Base-by-base conservation (phyloP, 1,284 basidiomycete species). In the Cutaneotrichosporon sp. region DNA sequence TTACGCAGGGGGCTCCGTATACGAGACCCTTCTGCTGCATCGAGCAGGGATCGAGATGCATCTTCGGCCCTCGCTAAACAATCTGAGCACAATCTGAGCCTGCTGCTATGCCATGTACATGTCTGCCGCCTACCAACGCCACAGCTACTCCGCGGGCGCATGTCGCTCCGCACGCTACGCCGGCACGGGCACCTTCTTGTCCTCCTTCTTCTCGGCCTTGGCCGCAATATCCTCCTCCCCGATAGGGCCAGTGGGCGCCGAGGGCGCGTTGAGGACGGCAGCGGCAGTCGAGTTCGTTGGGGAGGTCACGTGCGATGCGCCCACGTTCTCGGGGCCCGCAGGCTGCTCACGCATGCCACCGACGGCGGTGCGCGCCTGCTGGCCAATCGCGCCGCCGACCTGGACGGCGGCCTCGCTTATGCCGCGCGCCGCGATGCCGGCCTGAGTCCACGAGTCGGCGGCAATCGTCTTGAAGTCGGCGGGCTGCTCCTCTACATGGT, bases 381-480 rank as follows among this genome's bases (percentile, higher is more conserved):
- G 64, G 52, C 75, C 74, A n/a, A 76, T 57, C 21, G 73, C 71
- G 5, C 66, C 67, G 26, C 72, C 76, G 6, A 79, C 74, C 5
- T 71, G 71, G 13, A 61, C 69, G 10, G 76, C 73, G 3, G 75
- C 78, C 10, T 63, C 58, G 13, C 73, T 76, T 4, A 76, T 66
- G 10, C 76, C 78, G 53, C 71, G 70, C 11, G 76, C 78, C 16
- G 74, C 76, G 26, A 80, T 70, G 0, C 72, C 71, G 2, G 73
- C 73, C 66, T 81, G 76, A 31, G 72, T 68, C 77, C 77, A 81
- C 46, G 71, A 69, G 51, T 76, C 71, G 31, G 73, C 73, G 14
- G 70, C 59, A 40, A 76, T 72, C 7, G 58, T 52, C 58, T 56
- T 60, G 51, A 67, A 65, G 52, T 68, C 42, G 26, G 55, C 34